Conservation (phyloP, 306 rosid genomes). For the Prosopis cineraria region DNA sequence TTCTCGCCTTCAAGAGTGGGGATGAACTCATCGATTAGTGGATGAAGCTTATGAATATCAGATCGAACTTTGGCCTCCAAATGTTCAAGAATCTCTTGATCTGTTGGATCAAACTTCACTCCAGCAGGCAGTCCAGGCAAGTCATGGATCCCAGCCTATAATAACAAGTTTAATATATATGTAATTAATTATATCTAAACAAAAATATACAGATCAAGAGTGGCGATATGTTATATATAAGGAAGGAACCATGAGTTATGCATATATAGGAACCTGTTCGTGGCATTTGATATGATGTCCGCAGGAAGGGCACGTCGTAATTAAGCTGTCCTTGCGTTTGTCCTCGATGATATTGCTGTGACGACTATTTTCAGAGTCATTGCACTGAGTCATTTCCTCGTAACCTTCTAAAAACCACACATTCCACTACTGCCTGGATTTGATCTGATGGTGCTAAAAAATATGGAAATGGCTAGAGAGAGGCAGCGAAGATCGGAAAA, state of each 20-base stretch:
- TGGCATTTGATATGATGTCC: constrained; percentile 71
- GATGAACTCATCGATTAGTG: constrained; percentile 75
- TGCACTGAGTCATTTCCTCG: constrained; percentile 69
- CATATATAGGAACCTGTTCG: constrained; percentile 49
- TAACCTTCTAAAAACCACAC: constrained; percentile 39
- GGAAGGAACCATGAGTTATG: no score
- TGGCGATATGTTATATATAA: no score
- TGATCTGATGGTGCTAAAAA: constrained; percentile 19
- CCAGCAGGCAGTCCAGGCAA: constrained; percentile 82
- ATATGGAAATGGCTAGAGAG: constrained; percentile 28
- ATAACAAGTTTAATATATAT: neutral
- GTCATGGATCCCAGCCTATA: constrained; percentile 63
- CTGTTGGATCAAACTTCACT: constrained; percentile 87
- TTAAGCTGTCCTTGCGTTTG: constrained; percentile 49
- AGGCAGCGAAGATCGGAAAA: constrained; percentile 10
- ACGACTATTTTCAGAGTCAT: constrained; percentile 46
- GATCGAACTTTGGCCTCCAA: constrained; percentile 70
- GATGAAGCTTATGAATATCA: constrained; percentile 67
- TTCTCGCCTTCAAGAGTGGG: constrained; percentile 78
- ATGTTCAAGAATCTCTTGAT: constrained; percentile 79
- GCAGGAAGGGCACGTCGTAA: constrained; percentile 74
- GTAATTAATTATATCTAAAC: neutral
- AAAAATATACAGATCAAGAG: constrained; percentile 2
- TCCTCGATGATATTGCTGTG: constrained; percentile 42
- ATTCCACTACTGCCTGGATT: constrained; percentile 41